These are phyloP conservation scores for Gymnopus androsaceus DNA, from an alignment of 1,284 basidiomycete genomes.

Conservation along the genomic window DNA sequence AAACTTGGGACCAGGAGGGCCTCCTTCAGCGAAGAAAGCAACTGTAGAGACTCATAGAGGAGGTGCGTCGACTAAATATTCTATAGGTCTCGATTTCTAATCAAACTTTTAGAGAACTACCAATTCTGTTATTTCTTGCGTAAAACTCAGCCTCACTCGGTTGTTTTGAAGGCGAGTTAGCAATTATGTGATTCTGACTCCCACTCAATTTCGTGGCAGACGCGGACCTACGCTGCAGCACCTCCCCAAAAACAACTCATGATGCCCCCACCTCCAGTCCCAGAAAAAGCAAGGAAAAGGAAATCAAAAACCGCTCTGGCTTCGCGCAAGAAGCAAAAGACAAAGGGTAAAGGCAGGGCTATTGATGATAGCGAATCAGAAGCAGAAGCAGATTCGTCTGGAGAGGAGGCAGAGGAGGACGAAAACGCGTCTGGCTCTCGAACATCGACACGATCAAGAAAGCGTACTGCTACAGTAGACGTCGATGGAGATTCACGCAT, in stretches of 20 bases:
- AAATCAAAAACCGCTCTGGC: slow-evolving; percentile 26
- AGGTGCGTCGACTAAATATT: slow-evolving; percentile 44
- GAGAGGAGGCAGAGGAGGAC: slow-evolving; percentile 21
- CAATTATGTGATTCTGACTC: background rate
- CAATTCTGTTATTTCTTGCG: slow-evolving; percentile 82
- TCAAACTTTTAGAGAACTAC: slow-evolving; percentile 56
- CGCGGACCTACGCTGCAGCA: slow-evolving; percentile 55
- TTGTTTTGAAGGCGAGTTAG: slow-evolving; percentile 67
- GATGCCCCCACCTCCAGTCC: slow-evolving; percentile 22
- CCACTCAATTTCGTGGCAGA: slow-evolving; percentile 31
- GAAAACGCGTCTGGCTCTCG: slow-evolving; percentile 16
- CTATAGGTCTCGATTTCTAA: slow-evolving; percentile 7
- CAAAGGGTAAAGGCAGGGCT: slow-evolving; percentile 41
- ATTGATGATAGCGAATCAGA: slow-evolving; percentile 21
- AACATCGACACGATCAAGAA: slow-evolving; percentile 16
- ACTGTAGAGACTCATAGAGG: slow-evolving; percentile 74
- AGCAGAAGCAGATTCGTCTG: slow-evolving; percentile 28
- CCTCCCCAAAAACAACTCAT: slow-evolving; percentile 29
- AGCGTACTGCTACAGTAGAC: slow-evolving; percentile 13
- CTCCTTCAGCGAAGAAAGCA: slow-evolving; percentile 53
- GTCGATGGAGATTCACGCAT: slow-evolving; percentile 20
- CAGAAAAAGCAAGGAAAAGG: slow-evolving; percentile 28
- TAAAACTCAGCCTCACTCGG: slow-evolving; percentile 71
- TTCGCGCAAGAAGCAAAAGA: slow-evolving; percentile 48
- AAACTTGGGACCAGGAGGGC: slow-evolving; percentile 39